A percentile compares a stretch with the other conserved stretches of the same genome.
Evolutionary conservation across 805 yeast species (phyloP).

Genomic region (Starmerella vitae): DNA sequence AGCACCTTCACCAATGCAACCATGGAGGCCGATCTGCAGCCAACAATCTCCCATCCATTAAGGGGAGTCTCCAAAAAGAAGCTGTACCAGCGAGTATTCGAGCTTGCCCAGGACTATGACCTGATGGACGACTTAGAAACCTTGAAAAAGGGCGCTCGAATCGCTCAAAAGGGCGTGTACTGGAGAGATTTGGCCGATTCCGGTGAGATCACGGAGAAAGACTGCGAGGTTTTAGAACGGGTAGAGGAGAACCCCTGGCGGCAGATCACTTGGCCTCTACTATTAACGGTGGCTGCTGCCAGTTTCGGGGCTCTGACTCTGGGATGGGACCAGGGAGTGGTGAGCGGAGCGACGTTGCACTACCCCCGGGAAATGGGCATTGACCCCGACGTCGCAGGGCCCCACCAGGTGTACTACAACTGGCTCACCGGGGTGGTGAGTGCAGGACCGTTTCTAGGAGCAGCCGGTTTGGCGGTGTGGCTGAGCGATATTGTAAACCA

Average conservation of each 20-base stretch:
- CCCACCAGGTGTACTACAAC: conserved; percentile 21
- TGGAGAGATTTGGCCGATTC: conserved; percentile 10
- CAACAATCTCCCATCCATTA: conserved; percentile 11
- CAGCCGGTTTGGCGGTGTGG: conserved; percentile 37
- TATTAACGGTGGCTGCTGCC: conserved; percentile 42
- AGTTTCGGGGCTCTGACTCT: conserved; percentile 58
- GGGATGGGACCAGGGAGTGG: conserved; percentile 63
- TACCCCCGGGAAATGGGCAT: conserved; percentile 36
- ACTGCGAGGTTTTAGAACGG: conserved; percentile 25
- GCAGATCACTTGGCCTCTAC: conserved; percentile 30
- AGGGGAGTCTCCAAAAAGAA: conserved; percentile 6
- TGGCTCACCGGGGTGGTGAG: conserved; percentile 48
- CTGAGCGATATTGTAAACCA: conserved; percentile 40
- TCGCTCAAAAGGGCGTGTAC: conserved; percentile 37
- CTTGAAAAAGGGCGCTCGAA: conserved; percentile 36
- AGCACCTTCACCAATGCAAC: conserved; percentile 4
- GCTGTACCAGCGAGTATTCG: conserved; percentile 8
- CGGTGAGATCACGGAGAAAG: conserved; percentile 22
- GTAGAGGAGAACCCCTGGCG: conserved; percentile 38
- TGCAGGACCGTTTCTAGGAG: conserved; percentile 47
- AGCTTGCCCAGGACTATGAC: conserved; percentile 11
- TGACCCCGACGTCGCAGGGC: conserved; percentile 12
- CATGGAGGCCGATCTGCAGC: conserved; percentile 1
- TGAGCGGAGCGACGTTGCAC: conserved; percentile 52
- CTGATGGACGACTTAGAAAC: conserved; percentile 20